phyloP scores from a whole-genome alignment of 495 filamentous ascomycete species.

The Penicillium macrosclerotiorum region DNA sequence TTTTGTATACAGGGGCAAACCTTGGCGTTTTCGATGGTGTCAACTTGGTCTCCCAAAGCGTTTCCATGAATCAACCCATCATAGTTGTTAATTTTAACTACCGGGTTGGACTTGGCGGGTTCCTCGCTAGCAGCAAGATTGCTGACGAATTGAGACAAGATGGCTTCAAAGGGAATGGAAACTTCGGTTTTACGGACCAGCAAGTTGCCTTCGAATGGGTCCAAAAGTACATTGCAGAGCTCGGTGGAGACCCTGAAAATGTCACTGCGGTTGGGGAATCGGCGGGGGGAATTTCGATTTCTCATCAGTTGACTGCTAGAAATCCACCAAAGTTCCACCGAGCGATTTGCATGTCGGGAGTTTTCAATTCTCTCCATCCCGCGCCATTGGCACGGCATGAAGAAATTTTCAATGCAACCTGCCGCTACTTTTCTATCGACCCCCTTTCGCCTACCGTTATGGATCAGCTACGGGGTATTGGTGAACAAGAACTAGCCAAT shows the following conservation, averaged over 20 bases:
- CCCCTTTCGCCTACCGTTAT: constrained; percentile 6
- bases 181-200: constrained; percentile 34
- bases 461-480: constrained; percentile 19
- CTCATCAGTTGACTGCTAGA: constrained; percentile 49
- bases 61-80: constrained; percentile 18
- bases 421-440: constrained; percentile 24
- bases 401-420: constrained; percentile 16
- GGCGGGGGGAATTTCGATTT: constrained; percentile 63
- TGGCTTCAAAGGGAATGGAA: constrained; percentile 22
- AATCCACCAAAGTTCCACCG: constrained; percentile 22
- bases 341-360: constrained; percentile 30
- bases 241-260: constrained; percentile 63
- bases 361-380: constrained; percentile 18
- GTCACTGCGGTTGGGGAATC: constrained; percentile 65
- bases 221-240: constrained; percentile 45
- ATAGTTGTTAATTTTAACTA: constrained; percentile 31
- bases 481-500: constrained; percentile 27
- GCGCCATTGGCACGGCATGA: constrained; percentile 28
- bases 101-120: constrained; percentile 30
- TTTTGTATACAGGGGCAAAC: constrained; percentile 29
- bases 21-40: constrained; percentile 29
- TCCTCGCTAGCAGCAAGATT: constrained; percentile 22
- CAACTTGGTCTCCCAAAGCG: constrained; percentile 26
- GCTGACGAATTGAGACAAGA: constrained; percentile 17
- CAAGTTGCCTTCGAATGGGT: constrained; percentile 31